A percentile compares a stretch with the other conserved stretches of the same genome.
Conservation (phyloP, 768 basidiomycete species). For the Termitomyces sp. region DNA sequence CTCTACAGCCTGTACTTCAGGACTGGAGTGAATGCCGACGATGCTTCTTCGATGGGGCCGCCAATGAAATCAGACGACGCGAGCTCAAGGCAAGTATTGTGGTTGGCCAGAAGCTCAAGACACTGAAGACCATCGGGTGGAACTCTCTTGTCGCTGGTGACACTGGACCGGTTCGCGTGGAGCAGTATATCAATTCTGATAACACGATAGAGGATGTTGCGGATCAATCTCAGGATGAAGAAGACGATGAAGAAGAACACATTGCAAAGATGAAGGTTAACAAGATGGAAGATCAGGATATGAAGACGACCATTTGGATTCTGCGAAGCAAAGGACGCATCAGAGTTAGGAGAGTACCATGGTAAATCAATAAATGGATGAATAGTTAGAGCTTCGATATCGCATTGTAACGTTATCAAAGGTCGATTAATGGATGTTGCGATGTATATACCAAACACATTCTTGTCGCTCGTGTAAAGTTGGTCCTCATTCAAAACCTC, state of each 20-base stretch:
- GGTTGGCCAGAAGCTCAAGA: constrained; percentile 40
- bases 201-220: constrained; percentile 14
- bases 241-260: background rate
- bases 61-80: constrained; percentile 29
- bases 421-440: background rate
- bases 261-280: background rate
- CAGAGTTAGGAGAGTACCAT: constrained; percentile 38
- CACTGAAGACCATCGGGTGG: constrained; percentile 46
- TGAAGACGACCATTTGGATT: constrained; percentile 38
- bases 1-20: constrained; percentile 18
- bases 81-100: constrained; percentile 46
- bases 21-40: constrained; percentile 31
- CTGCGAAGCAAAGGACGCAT: constrained; percentile 35
- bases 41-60: constrained; percentile 25
- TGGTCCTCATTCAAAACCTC: background rate
- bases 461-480: background rate
- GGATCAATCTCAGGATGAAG: constrained; percentile 5
- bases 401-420: background rate
- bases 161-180: background rate
- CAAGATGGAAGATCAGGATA: constrained; percentile 3
- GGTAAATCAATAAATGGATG: constrained; percentile 16
- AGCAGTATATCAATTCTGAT: constrained; percentile 10
- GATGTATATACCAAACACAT: background rate
- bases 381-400: background rate
- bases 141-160: constrained; percentile 40